A percentile compares a stretch with the other conserved stretches of the same genome.
These are phyloP conservation scores for Entelexis sorbosivorans DNA, from an alignment of 1,139 yeast genomes.

Conservation along the genomic window DNA sequence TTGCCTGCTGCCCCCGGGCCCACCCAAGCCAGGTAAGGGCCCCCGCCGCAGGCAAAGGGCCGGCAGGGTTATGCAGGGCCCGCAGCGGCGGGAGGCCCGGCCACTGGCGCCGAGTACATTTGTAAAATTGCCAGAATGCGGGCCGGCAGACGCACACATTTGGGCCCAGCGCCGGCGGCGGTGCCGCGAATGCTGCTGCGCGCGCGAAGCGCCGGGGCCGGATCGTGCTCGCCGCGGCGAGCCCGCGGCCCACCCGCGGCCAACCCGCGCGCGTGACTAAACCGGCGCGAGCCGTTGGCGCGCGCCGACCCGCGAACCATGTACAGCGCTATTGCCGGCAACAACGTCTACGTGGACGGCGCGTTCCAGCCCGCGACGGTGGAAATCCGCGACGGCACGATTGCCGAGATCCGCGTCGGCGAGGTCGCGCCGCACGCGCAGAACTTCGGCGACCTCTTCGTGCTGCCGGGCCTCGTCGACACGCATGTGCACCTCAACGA, in stretches of 20 bases:
- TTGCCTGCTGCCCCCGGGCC: no score
- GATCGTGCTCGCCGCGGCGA: no score
- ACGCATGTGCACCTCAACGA: constrained; percentile 89
- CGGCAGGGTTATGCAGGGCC: not conserved
- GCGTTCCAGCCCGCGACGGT: constrained; percentile 53
- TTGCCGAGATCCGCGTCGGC: constrained; percentile 43
- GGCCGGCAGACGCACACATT: no score
- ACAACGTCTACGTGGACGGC: constrained; percentile 48
- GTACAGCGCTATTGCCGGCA: constrained; percentile 41
- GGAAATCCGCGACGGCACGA: constrained; percentile 56
- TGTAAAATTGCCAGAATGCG: no score
- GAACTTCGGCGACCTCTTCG: constrained; percentile 51
- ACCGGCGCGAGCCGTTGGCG: not conserved
- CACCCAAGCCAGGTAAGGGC: no score
- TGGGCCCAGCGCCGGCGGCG: no score
- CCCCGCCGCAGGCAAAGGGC: no score
- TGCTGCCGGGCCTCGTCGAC: constrained; percentile 87
- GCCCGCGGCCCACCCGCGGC: not conserved
- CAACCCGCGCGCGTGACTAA: not conserved
- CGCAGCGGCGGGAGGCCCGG: no score
- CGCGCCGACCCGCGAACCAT: not conserved
- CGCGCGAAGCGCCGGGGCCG: no score
- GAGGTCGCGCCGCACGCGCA: constrained; percentile 14
- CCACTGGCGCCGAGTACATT: no score
- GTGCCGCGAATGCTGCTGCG: no score